These are phyloP conservation scores for Candolleomyces eurysporus DNA, from an alignment of 768 basidiomycete genomes.

Conservation along the genomic window DNA sequence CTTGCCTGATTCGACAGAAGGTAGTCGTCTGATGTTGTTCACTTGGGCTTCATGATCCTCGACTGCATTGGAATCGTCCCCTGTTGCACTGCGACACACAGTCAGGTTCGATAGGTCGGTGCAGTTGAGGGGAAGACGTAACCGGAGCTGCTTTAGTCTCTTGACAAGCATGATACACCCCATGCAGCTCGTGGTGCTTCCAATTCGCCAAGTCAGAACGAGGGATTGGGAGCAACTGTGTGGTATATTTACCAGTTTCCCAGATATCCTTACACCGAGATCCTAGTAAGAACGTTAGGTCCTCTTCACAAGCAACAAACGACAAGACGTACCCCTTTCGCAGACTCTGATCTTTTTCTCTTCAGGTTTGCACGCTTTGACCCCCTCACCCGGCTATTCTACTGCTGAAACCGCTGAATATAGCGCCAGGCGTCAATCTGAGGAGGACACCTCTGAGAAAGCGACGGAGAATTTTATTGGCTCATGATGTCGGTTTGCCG, in stretches of 20 bases:
- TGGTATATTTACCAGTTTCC: conserved; percentile 48
- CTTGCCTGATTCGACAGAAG: too few relatives aligned
- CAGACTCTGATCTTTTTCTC: conserved; percentile 39
- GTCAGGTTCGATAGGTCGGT: neutral
- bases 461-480: too few relatives aligned
- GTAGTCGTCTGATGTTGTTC: conserved; percentile 60
- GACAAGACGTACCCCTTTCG: conserved; percentile 28
- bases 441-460: too few relatives aligned
- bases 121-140: neutral
- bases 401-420: too few relatives aligned
- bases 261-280: conserved; percentile 40
- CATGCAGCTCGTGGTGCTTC: conserved; percentile 75
- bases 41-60: conserved; percentile 59
- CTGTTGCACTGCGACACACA: conserved; percentile 32
- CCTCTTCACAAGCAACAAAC: neutral
- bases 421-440: too few relatives aligned
- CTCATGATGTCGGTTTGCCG: too few relatives aligned
- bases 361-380: conserved; percentile 30
- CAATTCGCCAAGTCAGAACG: conserved; percentile 8
- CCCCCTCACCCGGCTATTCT: conserved; percentile 11
- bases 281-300: conserved; percentile 28
- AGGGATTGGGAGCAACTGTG: neutral
- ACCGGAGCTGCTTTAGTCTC: conserved; percentile 72
- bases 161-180: conserved; percentile 74
- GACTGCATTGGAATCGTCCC: conserved; percentile 36